A percentile compares a stretch with the other conserved stretches of the same genome.
These are phyloP conservation scores for Tolypocladium guangdongense DNA, from an alignment of 2,329 filamentous ascomycete genomes.

Conservation along the genomic window DNA sequence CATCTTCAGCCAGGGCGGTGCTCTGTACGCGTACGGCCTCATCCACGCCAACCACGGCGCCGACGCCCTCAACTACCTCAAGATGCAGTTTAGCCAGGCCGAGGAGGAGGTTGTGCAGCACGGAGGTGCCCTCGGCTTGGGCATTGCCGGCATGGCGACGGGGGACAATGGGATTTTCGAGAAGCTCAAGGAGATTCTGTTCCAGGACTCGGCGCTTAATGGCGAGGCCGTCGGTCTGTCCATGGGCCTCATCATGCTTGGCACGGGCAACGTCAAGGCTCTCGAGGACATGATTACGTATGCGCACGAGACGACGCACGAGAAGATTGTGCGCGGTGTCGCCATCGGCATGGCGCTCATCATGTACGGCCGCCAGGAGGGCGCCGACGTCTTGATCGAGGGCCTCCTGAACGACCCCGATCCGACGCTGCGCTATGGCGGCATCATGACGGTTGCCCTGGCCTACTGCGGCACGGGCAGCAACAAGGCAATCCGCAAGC, in stretches of 20 bases:
- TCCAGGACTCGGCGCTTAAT: constrained; percentile 89
- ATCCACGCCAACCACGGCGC: constrained; percentile 97
- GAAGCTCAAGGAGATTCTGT: constrained; percentile 78
- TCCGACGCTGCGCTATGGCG: constrained; percentile 86
- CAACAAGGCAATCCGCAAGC: constrained; percentile 95
- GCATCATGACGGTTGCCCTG: constrained; percentile 96
- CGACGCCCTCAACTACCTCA: constrained; percentile 73
- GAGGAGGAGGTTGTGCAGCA: constrained; percentile 93
- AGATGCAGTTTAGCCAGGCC: constrained; percentile 61
- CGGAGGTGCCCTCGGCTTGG: constrained; percentile 86
- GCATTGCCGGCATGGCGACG: constrained; percentile 95
- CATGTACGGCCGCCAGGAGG: constrained; percentile 94
- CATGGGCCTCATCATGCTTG: constrained; percentile 97
- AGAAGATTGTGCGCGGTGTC: constrained; percentile 95
- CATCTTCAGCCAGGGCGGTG: constrained; percentile 91
- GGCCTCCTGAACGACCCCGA: constrained; percentile 88
- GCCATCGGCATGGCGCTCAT: constrained; percentile 96
- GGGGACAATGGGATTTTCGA: constrained; percentile 86
- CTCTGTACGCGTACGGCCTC: constrained; percentile 86
- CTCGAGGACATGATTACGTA: constrained; percentile 97
- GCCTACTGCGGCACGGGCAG: constrained; percentile 95
- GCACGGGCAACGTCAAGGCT: constrained; percentile 89
- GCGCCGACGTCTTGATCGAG: constrained; percentile 88
- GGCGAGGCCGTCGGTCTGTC: constrained; percentile 91
- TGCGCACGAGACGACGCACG: constrained; percentile 93